phyloP scores from a whole-genome alignment of 768 basidiomycete genomes.

The Lentinula sp. region DNA sequence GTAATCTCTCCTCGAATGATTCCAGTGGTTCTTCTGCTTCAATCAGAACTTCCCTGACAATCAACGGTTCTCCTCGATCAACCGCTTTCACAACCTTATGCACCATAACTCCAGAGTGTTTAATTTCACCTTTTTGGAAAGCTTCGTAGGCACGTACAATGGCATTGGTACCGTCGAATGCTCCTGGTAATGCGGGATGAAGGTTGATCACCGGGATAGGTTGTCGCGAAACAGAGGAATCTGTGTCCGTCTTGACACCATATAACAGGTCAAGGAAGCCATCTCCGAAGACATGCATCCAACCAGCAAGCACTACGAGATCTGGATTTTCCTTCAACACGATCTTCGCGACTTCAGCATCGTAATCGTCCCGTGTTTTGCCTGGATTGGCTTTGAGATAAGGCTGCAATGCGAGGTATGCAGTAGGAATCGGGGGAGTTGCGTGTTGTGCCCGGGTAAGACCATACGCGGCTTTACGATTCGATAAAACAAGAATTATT shows the following conservation, averaged over 20 bases:
- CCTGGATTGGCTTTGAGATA: constrained; percentile 71
- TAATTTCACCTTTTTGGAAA: constrained; percentile 76
- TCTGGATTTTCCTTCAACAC: constrained; percentile 66
- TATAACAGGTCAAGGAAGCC: constrained; percentile 68
- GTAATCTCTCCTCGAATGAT: constrained; percentile 71
- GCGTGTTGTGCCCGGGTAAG: constrained; percentile 72
- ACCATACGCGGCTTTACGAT: constrained; percentile 87
- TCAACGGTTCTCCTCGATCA: constrained; percentile 83
- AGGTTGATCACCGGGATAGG: constrained; percentile 88
- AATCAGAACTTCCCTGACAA: constrained; percentile 76
- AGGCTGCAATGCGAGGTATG: constrained; percentile 78
- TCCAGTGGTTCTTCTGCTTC: constrained; percentile 65
- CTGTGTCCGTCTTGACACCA: constrained; percentile 27
- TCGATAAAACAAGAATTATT: constrained; percentile 84
- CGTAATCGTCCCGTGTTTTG: constrained; percentile 80
- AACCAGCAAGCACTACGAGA: constrained; percentile 91
- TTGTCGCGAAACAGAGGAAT: constrained; percentile 8
- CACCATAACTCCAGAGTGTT: constrained; percentile 82
- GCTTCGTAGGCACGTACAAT: constrained; percentile 88
- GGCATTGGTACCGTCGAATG: constrained; percentile 94
- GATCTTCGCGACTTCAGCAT: constrained; percentile 68
- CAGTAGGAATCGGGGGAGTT: constrained; percentile 73
- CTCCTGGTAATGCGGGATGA: constrained; percentile 92
- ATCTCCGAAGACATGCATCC: constrained; percentile 95
- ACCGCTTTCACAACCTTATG: constrained; percentile 92